Evolutionary conservation across 2,329 filamentous ascomycete genomes (phyloP).

Genomic region (Talaromyces sp.): DNA sequence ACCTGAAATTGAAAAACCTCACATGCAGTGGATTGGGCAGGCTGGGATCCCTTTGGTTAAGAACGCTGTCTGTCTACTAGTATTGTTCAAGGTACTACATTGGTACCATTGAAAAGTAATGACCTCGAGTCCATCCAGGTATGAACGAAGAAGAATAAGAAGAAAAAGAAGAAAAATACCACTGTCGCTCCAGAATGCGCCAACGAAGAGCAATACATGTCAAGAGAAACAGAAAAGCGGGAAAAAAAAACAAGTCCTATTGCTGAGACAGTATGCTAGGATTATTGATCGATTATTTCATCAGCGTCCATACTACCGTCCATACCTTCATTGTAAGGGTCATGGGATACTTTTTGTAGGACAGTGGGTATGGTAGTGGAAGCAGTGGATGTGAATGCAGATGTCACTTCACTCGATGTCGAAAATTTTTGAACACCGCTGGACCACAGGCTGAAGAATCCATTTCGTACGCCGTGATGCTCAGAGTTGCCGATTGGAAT

Average conservation of each 20-base stretch:
- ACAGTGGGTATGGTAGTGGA: conserved; percentile 3
- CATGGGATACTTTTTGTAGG: conserved; percentile 10
- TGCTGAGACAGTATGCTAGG: background rate
- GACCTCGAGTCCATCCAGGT: background rate
- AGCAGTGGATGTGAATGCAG: background rate
- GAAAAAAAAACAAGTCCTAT: background rate
- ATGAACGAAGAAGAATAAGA: no score
- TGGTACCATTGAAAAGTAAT: background rate
- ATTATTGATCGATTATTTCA: conserved; percentile 6
- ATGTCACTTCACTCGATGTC: background rate
- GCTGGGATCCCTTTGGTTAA: background rate
- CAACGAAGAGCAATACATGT: background rate
- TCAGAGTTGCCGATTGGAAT: conserved; percentile 10
- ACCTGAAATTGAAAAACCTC: background rate
- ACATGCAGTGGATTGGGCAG: background rate
- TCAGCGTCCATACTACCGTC: conserved; percentile 12
- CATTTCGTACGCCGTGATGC: background rate
- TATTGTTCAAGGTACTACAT: background rate
- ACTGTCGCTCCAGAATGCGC: background rate
- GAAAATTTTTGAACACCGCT: background rate
- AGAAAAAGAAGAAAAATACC: no score
- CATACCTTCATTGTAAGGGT: background rate
- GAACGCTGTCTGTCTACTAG: background rate
- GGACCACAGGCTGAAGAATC: conserved; percentile 9
- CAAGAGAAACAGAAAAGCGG: background rate